Base-by-base conservation (phyloP, 2,329 filamentous ascomycete species). In the Metarhizium robertsii region DNA sequence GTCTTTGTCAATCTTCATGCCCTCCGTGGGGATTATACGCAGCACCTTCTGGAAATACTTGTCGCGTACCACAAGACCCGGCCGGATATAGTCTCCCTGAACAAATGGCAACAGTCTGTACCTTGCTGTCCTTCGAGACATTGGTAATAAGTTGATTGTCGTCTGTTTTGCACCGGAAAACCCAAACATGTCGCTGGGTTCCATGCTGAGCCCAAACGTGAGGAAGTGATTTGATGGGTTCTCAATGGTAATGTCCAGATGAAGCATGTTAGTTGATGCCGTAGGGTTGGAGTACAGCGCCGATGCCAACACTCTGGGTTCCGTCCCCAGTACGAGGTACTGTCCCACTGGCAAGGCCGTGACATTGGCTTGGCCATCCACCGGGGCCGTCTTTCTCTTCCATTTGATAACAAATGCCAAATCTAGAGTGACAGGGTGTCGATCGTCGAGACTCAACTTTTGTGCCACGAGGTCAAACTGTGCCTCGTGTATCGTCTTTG, bases 141-240 rank as follows among this genome's bases (percentile, higher is more conserved):
- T 75, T 0, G 94, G 94, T 49, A 96, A 79, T 46, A 97, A 74
- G 65, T 94, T 90, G 53, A 96, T 63, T 1, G 86, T 87, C 13
- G 84, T 85, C 61, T 87, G 79, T 73, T 97, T 97, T 2, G 89
- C 78, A 0, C 94, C 94, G 7, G 89, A 91, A 70, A 99, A 97
- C 0, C 91, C 92, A 71, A 97, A 97, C 53, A 90, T 83, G 60
- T 95, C 90, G 67, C 84, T 92, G 2, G 91, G 88, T 62, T 99
- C 92, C 91, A 99, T 95, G 30, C 79, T 84, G 51, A 97, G 71
- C 34, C 89, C 91, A 71, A 99, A 99, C 0, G 92, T 96, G 52
- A 99, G 80, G 71, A 96, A 95, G 69, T 99, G 94, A 68, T 85
- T 87, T 0, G 92, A 96, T 0, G 92, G 88, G 67, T 99, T 99